Conservation (phyloP, 768 basidiomycete species). For the Xerocomellus amylosporus region DNA sequence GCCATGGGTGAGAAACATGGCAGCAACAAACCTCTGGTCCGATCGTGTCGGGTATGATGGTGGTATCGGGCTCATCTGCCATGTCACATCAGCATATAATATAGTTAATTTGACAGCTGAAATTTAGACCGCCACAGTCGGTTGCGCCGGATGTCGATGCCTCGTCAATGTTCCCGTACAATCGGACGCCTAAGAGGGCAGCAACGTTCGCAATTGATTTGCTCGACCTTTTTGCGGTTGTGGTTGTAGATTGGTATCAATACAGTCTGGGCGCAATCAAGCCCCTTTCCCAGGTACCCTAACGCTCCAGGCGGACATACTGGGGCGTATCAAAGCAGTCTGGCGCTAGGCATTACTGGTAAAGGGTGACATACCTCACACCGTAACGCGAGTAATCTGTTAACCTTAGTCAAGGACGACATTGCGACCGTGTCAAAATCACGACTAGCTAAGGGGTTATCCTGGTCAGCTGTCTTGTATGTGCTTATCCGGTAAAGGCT, state of each 20-base stretch:
- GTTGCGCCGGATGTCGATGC: not conserved
- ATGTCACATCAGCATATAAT: conserved; percentile 3
- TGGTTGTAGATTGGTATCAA: not conserved
- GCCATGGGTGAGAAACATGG: not conserved
- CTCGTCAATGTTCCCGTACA: not conserved
- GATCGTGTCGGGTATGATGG: not conserved
- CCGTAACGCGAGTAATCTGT: conserved; percentile 2
- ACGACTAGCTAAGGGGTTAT: conserved; percentile 20
- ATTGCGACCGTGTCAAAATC: conserved; percentile 8
- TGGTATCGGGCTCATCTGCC: not conserved
- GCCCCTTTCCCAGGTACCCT: not conserved
- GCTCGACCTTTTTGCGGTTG: not conserved
- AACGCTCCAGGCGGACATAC: not conserved
- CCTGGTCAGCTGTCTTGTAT: conserved; percentile 24
- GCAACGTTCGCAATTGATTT: not conserved
- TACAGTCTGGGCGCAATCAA: conserved; percentile 1
- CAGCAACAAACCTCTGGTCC: not conserved
- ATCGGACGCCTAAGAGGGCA: not conserved
- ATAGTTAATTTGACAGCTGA: conserved; percentile 3
- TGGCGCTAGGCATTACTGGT: not conserved
- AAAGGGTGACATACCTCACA: conserved; percentile 1
- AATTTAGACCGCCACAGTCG: conserved; percentile 7
- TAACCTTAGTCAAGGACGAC: conserved; percentile 10
- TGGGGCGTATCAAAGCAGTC: not conserved
- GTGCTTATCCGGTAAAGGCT: conserved; percentile 20